These are phyloP conservation scores for Canavalia ensiformis DNA, from an alignment of 306 rosid genomes.

Conservation along the genomic window DNA sequence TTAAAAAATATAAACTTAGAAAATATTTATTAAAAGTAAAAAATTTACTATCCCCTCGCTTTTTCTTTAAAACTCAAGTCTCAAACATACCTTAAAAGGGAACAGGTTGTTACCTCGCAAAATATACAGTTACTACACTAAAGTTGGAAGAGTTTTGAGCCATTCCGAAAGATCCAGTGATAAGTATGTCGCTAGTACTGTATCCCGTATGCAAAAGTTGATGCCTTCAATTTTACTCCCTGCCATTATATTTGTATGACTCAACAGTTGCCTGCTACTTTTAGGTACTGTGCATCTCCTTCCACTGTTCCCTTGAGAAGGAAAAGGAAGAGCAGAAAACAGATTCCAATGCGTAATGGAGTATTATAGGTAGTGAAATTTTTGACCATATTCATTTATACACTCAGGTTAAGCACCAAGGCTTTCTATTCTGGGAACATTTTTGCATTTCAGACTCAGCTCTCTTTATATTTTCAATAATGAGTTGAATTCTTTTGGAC, in stretches of 20 bases:
- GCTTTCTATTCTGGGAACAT: constrained; percentile 52
- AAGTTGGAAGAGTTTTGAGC: background rate
- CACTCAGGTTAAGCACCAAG: constrained; percentile 43
- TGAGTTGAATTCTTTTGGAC: constrained; percentile 71
- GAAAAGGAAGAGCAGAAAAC: constrained; percentile 7
- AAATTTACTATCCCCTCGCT: no score
- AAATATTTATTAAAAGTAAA: no score
- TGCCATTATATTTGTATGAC: constrained; percentile 6
- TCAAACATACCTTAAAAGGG: background rate
- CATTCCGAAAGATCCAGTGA: background rate
- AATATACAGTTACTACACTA: background rate
- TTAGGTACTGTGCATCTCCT: background rate
- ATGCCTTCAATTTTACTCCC: constrained; percentile 8
- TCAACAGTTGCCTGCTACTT: background rate
- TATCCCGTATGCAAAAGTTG: background rate
- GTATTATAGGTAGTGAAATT: constrained; percentile 44
- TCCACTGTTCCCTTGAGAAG: background rate
- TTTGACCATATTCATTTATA: constrained; percentile 43
- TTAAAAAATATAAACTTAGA: no score
- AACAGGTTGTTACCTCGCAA: background rate
- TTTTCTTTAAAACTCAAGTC: no score
- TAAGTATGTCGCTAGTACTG: background rate
- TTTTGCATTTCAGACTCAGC: constrained; percentile 75
- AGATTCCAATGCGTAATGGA: constrained; percentile 24
- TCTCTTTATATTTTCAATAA: constrained; percentile 71